A percentile compares a stretch with the other conserved stretches of the same genome.
These are phyloP conservation scores for Spathaspora girioi DNA, from an alignment of 805 yeast species.

Conservation along the genomic window DNA sequence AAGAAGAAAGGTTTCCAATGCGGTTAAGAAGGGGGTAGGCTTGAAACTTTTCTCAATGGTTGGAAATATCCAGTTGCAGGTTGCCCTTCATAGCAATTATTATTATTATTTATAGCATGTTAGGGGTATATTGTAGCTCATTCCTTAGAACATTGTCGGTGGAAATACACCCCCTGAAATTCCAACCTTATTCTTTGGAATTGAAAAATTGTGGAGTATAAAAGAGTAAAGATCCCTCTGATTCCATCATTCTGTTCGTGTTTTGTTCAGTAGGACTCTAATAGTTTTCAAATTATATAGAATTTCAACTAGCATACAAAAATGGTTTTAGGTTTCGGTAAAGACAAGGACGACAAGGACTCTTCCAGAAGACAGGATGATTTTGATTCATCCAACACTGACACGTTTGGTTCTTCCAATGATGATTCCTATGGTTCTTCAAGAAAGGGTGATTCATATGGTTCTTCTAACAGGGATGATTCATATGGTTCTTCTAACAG, in stretches of 20 bases:
- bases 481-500: slow-evolving; percentile 12
- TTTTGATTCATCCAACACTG: slow-evolving; percentile 14
- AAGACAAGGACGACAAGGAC: slow-evolving; percentile 19
- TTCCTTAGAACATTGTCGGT: background rate
- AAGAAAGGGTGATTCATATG: slow-evolving; percentile 18
- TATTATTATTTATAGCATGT: background rate
- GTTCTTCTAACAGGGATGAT: slow-evolving; percentile 12
- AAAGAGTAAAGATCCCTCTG: background rate
- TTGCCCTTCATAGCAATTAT: background rate
- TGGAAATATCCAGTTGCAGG: background rate
- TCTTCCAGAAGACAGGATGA: slow-evolving; percentile 2
- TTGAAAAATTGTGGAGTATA: background rate
- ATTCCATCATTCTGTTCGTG: background rate
- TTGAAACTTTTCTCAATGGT: background rate
- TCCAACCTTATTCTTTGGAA: background rate
- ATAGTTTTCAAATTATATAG: background rate
- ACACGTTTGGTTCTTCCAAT: slow-evolving; percentile 13
- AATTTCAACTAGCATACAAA: background rate
- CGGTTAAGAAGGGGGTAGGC: background rate
- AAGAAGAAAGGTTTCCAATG: background rate
- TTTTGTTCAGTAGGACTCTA: background rate
- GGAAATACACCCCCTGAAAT: background rate
- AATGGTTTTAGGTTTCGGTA: slow-evolving; percentile 35
- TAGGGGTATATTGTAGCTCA: background rate
- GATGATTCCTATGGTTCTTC: slow-evolving; percentile 23